Base-by-base conservation (phyloP, 805 yeast species). In the Candida jianshihensis region DNA sequence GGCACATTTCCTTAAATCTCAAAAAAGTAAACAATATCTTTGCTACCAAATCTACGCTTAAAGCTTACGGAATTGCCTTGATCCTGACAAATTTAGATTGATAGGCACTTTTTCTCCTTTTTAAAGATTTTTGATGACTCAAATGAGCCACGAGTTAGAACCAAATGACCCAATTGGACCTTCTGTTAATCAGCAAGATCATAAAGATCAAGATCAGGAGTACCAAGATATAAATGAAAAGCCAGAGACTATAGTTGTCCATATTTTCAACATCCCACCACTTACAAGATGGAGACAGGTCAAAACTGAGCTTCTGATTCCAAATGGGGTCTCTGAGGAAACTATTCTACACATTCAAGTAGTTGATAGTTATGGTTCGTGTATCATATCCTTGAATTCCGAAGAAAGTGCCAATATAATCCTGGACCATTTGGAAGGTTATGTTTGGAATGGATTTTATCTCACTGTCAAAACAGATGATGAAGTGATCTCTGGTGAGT, bases 291-390 rank as follows among this genome's bases (percentile, higher is more conserved):
- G 56, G 55, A 41, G 49, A 15, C 46, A 47, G 24, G 34, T 52
- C n/a, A 50, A 48, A 32, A 29, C 29, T 4, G 40, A 41, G 15
- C 30, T 44, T 6, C 35, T 52, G 3, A 31, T 45, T 31, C 37
- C 43, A 5, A 28, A 36, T 29, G 39, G 35, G 25, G 35, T 49
- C 31, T 40, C 48, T 7, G 52, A 49, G 18, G 38, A 46, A 3
- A 26, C 40, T 7, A 40, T 49, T 19, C 34, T 51, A 10, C 49
- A 47, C 25, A 50, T 51, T 30, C 48, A 48, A 39, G 39, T 49
- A 8, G 31, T 34, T 20, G 39, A 34, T n/a, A 32, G 29, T 5
- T 6, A 19, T 9, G 30, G 25, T 5, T 11, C 35, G 5, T 41
- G 42, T 15, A 38, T 41, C 2, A 34, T 49, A 12, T 35, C 48